Evolutionary conservation across 176 grass and related monocot species (phyloP), one percentile per base, ranked within the genome.

Genomic region (Cocos nucifera): DNA sequence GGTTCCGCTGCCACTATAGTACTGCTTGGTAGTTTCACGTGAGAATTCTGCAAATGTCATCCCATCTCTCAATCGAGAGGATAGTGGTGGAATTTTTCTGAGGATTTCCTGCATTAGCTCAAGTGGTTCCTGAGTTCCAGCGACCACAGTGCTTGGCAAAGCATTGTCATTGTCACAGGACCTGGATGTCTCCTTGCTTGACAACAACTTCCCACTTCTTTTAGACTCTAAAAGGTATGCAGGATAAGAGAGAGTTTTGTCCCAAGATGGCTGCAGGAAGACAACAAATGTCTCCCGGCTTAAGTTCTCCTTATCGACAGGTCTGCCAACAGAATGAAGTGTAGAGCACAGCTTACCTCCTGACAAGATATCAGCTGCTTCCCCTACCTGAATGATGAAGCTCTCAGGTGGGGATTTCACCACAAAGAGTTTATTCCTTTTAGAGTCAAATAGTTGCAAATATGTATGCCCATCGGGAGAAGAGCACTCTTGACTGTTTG

Each of bases 41-140:
- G 92, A 96, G 71, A 96, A 90, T 23, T 90, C 86, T 6, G 87
- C 80, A 82, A 96, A 96, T 23, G 83, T 88, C 92, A 96, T 90
- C 58, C 83, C 92, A 59, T 90, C 69, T 72, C 68, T 87, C n/a
- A 90, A 69, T 56, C 87, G 79, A 15, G 72, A 76, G 16, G 72
- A 77, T 0, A 90, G 63, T 54, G 83, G 83, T 19, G 92, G 92
- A 1, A 90, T 82, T 30, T 73, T 96, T 55, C 51, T 71, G 23
- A 74, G 27, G 51, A 96, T 85, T 30, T 80, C 92, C 29, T 69
- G 71, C 75, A 82, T 62, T 62, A 69, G 14, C 17, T 4, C 18
- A 21, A 54, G 24, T 24, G 26, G n/a, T 22, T 71, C 35, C 16
- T 26, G 5, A 20, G 21, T 18, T 27, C 18, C 16, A 52, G 19